Percentiles rank a stretch among this genome's conserved stretches.
phyloP scores from a whole-genome alignment of 2,329 filamentous ascomycete genomes.

The Nannizzia gypsea region DNA sequence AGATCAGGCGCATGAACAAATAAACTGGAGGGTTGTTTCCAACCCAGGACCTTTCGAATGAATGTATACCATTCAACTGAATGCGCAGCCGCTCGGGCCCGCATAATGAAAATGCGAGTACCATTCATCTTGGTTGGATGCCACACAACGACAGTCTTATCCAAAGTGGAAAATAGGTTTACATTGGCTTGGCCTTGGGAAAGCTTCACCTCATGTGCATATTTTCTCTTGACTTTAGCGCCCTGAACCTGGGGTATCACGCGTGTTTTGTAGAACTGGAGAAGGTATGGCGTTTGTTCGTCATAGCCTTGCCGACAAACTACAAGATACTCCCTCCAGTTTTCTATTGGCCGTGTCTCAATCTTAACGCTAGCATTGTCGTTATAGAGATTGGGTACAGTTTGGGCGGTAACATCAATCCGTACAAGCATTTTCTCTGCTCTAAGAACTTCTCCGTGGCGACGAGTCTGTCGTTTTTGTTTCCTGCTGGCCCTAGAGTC shows the following conservation, averaged over 20 bases:
- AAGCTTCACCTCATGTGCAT: conserved; percentile 44
- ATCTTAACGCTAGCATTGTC: conserved; percentile 52
- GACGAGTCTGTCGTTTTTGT: conserved; percentile 12
- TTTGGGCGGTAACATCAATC: conserved; percentile 43
- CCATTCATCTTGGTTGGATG: conserved; percentile 39
- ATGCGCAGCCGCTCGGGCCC: conserved; percentile 48
- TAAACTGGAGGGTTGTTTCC: conserved; percentile 44
- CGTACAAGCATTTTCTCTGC: conserved; percentile 58
- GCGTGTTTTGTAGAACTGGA: conserved; percentile 51
- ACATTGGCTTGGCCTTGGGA: conserved; percentile 35
- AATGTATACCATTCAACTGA: conserved; percentile 60
- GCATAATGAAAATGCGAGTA: conserved; percentile 51
- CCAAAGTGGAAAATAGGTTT: conserved; percentile 54
- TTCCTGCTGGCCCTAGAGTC: conserved; percentile 9
- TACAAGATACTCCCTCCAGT: conserved; percentile 53
- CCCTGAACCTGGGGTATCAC: conserved; percentile 51
- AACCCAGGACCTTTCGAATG: conserved; percentile 48
- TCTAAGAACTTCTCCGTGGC: conserved; percentile 49
- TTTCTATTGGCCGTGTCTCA: conserved; percentile 47
- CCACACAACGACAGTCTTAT: conserved; percentile 57
- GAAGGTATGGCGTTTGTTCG: conserved; percentile 43
- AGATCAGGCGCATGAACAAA: conserved; percentile 53
- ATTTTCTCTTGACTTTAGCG: conserved; percentile 41
- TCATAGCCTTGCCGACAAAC: conserved; percentile 49
- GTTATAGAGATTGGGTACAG: conserved; percentile 49